phyloP scores from a whole-genome alignment of 768 basidiomycete species.

The Suillus subaureus region DNA sequence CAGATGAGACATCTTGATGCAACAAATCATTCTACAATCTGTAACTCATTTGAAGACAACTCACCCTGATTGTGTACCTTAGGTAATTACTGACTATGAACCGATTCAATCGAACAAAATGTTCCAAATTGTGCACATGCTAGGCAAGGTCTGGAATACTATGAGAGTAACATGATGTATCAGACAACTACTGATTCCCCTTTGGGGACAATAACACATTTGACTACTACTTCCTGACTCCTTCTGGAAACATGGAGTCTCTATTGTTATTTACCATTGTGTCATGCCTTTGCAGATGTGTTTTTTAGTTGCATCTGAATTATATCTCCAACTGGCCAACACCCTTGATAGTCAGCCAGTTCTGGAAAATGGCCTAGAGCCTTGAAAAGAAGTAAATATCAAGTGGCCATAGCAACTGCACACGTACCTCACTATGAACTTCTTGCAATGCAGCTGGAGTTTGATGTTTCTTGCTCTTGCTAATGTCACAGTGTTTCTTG shows the following conservation, averaged over 20 bases:
- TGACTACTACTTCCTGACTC: not conserved
- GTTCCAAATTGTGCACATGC: not conserved
- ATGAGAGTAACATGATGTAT: too few species aligned
- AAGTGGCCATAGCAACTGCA: not conserved
- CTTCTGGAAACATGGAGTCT: not conserved
- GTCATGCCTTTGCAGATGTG: not conserved
- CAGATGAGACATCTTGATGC: not conserved
- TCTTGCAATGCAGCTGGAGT: not conserved
- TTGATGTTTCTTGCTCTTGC: not conserved
- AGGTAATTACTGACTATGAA: not conserved
- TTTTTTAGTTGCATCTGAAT: constrained; percentile 9
- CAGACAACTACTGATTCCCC: not conserved
- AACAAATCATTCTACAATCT: not conserved
- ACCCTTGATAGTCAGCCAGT: not conserved
- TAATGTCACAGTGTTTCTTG: not conserved
- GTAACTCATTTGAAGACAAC: not conserved
- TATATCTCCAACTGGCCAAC: constrained; percentile 4
- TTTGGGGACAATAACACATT: too few species aligned
- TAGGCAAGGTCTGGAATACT: too few species aligned
- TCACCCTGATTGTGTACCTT: too few species aligned
- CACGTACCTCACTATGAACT: not conserved
- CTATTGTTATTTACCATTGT: too few species aligned
- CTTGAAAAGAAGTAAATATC: not conserved
- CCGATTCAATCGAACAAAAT: not conserved
- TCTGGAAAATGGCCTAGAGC: not conserved